A percentile compares a stretch with the other conserved stretches of the same genome.
phyloP scores from a whole-genome alignment of 1,284 basidiomycete genomes.

The Apiotrichum mycotoxinovorans region DNA sequence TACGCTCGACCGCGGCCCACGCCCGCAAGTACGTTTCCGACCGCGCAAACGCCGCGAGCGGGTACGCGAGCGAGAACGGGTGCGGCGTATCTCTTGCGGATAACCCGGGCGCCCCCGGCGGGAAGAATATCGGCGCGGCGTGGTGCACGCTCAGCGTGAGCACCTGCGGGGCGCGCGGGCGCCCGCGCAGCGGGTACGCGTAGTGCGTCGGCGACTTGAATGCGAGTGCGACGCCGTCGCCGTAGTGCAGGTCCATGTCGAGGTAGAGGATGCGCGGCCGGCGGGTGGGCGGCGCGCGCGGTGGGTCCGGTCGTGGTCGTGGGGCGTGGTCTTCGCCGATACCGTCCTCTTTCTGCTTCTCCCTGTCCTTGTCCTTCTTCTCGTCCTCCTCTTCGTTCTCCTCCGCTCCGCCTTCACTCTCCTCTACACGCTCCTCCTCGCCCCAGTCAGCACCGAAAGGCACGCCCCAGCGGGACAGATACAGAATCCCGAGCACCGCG shows the following conservation, averaged over 20 bases:
- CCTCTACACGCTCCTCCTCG: neutral
- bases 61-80: conserved; percentile 72
- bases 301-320: neutral
- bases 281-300: neutral
- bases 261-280: conserved; percentile 76
- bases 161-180: conserved; percentile 52
- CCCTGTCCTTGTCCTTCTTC: no score
- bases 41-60: conserved; percentile 66
- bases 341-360: no score
- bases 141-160: conserved; percentile 84
- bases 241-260: conserved; percentile 81
- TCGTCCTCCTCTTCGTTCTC: neutral
- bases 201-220: conserved; percentile 54
- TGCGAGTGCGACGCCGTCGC: conserved; percentile 78
- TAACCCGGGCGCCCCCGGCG: conserved; percentile 45
- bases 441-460: neutral
- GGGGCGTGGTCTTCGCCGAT: no score
- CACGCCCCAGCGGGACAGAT: conserved; percentile 28
- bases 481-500: conserved; percentile 68
- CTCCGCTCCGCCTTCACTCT: neutral
- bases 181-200: conserved; percentile 18
- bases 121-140: conserved; percentile 75
- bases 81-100: conserved; percentile 57
- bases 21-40: conserved; percentile 60
- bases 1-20: conserved; percentile 61